Evolutionary conservation across 129 eudicot genomes (phyloP), one percentile per base, ranked within the genome.

Genomic region (Flaveria trinervia): DNA sequence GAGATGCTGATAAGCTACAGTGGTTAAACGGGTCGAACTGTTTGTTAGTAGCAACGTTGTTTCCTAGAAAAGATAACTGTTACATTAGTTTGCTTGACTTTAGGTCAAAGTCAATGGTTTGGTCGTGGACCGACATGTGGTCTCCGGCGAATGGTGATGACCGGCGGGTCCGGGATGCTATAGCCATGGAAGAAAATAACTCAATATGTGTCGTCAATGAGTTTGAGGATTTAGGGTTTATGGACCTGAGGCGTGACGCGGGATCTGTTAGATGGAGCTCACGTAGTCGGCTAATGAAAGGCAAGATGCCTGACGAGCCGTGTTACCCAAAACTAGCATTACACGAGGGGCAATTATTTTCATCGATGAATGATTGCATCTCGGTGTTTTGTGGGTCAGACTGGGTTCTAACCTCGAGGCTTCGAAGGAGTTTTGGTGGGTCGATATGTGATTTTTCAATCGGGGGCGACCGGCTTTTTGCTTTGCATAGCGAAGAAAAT

Each of bases 351-450:
- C 96, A 94, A 69, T 54, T 94, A 72, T 90, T 94, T 68, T 91
- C 97, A 11, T 90, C 93, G 0, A 87, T 91, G 97, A 86, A 91
- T 16, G 97, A 94, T 66, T 77, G 84, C 22, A 86, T 95, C 44
- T 95, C 99, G 9, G 99, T 95, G 73, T 95, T 91, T 50, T 91
- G 90, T 59, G 99, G 99, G 25, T 85, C 96, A 1, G 99, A 95
- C 59, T 95, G 97, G 92, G 99, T 89, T 16, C 44, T 89, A 61
- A 91, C 99, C 9, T 95, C 99, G 51, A 79, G 97, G 87, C 86
- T 95, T 9, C 74, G 87, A 30, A 73, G 89, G 74, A 85, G 96
- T 69, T 84, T 75, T 46, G 99, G 97, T 16, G 99, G 99, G 16
- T 90, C 96, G 9, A 95, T 95, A 43, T 89, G 96, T 18, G 99